Percentiles rank a stretch among this genome's conserved stretches.
Evolutionary conservation across 2,329 filamentous ascomycete genomes (phyloP).

Genomic region (Penicillium crustosum): DNA sequence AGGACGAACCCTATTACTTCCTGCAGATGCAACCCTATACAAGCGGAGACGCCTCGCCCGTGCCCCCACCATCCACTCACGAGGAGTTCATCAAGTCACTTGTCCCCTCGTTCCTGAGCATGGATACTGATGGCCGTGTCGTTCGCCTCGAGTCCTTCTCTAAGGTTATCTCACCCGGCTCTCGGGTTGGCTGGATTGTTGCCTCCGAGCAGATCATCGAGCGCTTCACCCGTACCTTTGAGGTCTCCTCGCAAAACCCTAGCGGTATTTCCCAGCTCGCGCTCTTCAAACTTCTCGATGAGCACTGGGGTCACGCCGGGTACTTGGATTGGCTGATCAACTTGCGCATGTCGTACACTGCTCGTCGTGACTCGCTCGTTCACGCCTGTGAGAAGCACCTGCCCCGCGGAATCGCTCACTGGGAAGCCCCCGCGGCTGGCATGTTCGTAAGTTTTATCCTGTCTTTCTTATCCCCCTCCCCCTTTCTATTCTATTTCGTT

Average conservation of each 20-base stretch:
- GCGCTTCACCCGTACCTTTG: slow-evolving; percentile 76
- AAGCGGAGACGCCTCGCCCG: slow-evolving; percentile 51
- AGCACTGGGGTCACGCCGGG: slow-evolving; percentile 88
- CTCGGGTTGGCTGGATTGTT: slow-evolving; percentile 84
- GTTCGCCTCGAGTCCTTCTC: slow-evolving; percentile 91
- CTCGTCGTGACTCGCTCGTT: slow-evolving; percentile 72
- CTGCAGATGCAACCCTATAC: slow-evolving; percentile 77
- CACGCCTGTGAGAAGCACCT: slow-evolving; percentile 76
- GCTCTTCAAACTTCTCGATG: slow-evolving; percentile 85
- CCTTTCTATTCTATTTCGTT: neutral
- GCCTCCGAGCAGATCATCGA: slow-evolving; percentile 82
- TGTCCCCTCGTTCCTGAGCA: slow-evolving; percentile 71
- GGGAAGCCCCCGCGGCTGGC: slow-evolving; percentile 77
- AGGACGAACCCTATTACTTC: slow-evolving; percentile 95
- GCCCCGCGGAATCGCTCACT: slow-evolving; percentile 71
- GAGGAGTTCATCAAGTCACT: slow-evolving; percentile 72
- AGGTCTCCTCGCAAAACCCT: slow-evolving; percentile 81
- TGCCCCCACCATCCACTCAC: slow-evolving; percentile 60
- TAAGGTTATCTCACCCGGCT: slow-evolving; percentile 83
- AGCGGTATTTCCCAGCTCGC: slow-evolving; percentile 80
- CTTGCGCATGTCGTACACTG: slow-evolving; percentile 77
- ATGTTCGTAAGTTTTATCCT: slow-evolving; percentile 76
- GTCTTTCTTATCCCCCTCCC: neutral
- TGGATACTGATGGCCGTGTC: slow-evolving; percentile 85
- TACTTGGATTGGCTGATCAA: slow-evolving; percentile 88